Base-by-base conservation (phyloP, 2,329 filamentous ascomycete species). In the Diaporthe destruens region DNA sequence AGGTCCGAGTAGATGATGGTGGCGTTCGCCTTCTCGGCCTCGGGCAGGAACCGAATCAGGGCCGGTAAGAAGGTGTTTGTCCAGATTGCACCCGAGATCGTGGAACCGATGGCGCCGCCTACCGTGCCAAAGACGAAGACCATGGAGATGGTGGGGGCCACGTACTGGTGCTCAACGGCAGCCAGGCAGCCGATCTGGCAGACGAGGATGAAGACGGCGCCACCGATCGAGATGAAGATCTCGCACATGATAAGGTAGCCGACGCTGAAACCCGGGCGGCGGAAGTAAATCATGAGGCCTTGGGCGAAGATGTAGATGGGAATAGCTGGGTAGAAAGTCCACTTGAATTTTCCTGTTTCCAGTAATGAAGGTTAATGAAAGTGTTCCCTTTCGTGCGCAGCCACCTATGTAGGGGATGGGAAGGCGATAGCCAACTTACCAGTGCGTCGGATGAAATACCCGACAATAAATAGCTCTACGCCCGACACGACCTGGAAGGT, bases 21-120 rank as follows among this genome's bases (percentile, higher is more conserved):
- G 0, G 85, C 76, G 65, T 87, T 83, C 55, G 75, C 76, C 74
- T 78, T 74, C 0, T 77, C 78, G 0, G 76, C 74, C 6, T 74
- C 78, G 0, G 90, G 90, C 1, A 92, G 84, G 74, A 87, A 87
- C 47, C 80, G 75, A 34, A 78, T 76, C 9, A 92, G 83, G 23
- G 87, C 87, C 36, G 81, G 80, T 1, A 75, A 74, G 47, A 84
- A 84, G 2, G 80, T 82, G 73, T 85, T 84, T 5, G 82, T 85
- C 90, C 91, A 93, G 74, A 93, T 89, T 11, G 90, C 90, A 0
- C 86, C 87, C 1, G 91, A 87, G 65, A 93, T 85, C 12, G 90
- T 87, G 2, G 84, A 85, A 1, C 90, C 90, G 8, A 91, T 82
- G 1, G 89, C 88, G 25, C 85, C 86, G 51, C 90, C 91, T 72